Evolutionary conservation across 2,329 filamentous ascomycete genomes (phyloP), one percentile per base, ranked within the genome.

Genomic region (Colletotrichum gigasporum): DNA sequence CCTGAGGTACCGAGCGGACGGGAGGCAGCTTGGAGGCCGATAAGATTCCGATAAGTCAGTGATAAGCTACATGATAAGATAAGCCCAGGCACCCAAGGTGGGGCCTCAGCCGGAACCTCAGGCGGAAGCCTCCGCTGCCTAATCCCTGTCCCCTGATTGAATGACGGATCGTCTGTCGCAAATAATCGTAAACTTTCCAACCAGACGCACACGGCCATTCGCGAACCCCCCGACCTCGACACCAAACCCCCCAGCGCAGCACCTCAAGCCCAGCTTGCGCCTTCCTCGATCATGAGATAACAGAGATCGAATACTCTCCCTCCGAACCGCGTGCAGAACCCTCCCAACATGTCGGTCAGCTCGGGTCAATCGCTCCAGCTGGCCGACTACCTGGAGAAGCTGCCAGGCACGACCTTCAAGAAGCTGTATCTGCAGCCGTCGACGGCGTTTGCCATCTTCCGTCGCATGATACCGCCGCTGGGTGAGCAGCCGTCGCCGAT

Each of bases 381-480:
- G 63, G 92, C 95, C 75, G 94, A 97, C 75, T 98, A 97, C 80
- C 90, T 98, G 76, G 94, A 98, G 85, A 89, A 90, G 76, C 90
- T 97, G 73, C 92, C 92, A 51, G 93, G 94, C 68, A 93, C 92
- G 41, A 96, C 93, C 34, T 97, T 98, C 78, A 88, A 89, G 75
- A 91, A 93, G 78, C 86, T 99, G 45, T 99, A 99, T 84, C 91
- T 94, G 80, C 94, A 97, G 83, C 96, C 96, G 28, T 97, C 95
- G 41, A 97, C 96, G 2, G 92, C 94, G 35, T 89, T 99, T 69
- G 96, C 96, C 69, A 94, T 99, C 73, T 98, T 98, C 77, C 89
- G 96, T 70, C 94, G 96, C 80, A 97, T 99, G 94, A 87, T 99
- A 63, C 93, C 96, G 62, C 92, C 96, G 74, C 81, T 98, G 66